Base-by-base conservation (phyloP, 805 yeast species). In the Candida peoriensis region DNA sequence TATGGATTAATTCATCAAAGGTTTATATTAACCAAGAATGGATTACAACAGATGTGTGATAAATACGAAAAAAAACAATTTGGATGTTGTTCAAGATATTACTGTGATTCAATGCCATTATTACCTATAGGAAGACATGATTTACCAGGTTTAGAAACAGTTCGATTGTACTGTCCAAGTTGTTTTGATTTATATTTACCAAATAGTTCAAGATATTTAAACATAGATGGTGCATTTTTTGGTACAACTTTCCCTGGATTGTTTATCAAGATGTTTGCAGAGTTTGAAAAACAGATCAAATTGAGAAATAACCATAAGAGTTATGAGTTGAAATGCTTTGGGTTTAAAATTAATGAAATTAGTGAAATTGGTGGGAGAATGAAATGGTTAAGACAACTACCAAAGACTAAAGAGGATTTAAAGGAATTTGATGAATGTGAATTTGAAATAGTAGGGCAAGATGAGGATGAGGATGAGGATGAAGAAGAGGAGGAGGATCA, bases 231-330 rank as follows among this genome's bases (percentile, higher is more conserved):
- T 5, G 96, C 97, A 1, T 93, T 82, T 52, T 93, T 94, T 65
- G 97, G 98, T 5, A 87, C 97, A 0, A 80, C 94, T 23, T 93
- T 93, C 63, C 93, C 96, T 1, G 97, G 96, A 2, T 72, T 93
- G 47, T 83, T 93, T 50, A 76, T 93, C 41, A 84, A 88, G 55
- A 82, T 85, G 73, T 88, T 81, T 63, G 87, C 93, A n/a, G 97
- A 87, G 44, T 75, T 88, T 33, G 95, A 83, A 54, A 75, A 76
- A 48, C 87, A 83, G 51, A 79, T 86, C 46, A 68, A 71, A 37
- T 67, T 74, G 51, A 65, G 76, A 43, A 75, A 39, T n/a, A 30
- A 72, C 28, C 58, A 57, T 10, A 47, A 67, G 44, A 73, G 67
- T 39, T 81, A 72, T 55, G 82, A 84, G 32, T 71, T 88, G 52